Evolutionary conservation across 2,329 filamentous ascomycete genomes (phyloP).

Genomic region (Neophaeococcomyces aloes): DNA sequence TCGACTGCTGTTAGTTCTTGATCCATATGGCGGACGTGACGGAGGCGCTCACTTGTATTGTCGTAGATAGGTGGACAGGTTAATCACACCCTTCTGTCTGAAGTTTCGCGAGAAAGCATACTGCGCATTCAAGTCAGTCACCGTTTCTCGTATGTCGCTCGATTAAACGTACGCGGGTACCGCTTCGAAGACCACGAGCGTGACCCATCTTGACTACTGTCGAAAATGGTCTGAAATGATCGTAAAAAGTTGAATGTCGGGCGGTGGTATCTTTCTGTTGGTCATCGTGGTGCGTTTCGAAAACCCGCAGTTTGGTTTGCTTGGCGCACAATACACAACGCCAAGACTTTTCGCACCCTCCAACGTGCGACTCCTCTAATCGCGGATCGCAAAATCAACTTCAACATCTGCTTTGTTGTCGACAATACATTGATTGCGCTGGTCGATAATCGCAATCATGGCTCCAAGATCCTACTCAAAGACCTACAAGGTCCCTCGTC

Average conservation of each 20-base stretch:
- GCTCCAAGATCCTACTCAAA: conserved; percentile 75
- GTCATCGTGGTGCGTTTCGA: conserved; percentile 2
- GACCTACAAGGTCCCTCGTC: conserved; percentile 97
- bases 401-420: conserved; percentile 6
- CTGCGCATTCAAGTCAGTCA: conserved; percentile 36
- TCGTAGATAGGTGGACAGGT: conserved; percentile 85
- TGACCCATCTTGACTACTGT: conserved; percentile 67
- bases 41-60: conserved; percentile 63
- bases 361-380: conserved; percentile 11
- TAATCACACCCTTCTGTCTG: conserved; percentile 91
- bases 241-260: conserved; percentile 19
- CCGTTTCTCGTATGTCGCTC: conserved; percentile 12
- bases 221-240: conserved; percentile 36
- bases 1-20: conserved; percentile 16
- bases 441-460: conserved; percentile 31
- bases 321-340: conserved; percentile 6
- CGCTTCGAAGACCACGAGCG: conserved; percentile 74
- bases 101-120: conserved; percentile 92
- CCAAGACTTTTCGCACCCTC: conserved; percentile 2
- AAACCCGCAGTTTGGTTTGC: conserved; percentile 5
- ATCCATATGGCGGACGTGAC: background rate
- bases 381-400: conserved; percentile 1
- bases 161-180: conserved; percentile 61
- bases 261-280: background rate
- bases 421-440: conserved; percentile 23